Percentiles rank a stretch among this genome's conserved stretches.
These are phyloP conservation scores for Castanopsis chinensis DNA, from an alignment of 306 rosid species.

Conservation along the genomic window DNA sequence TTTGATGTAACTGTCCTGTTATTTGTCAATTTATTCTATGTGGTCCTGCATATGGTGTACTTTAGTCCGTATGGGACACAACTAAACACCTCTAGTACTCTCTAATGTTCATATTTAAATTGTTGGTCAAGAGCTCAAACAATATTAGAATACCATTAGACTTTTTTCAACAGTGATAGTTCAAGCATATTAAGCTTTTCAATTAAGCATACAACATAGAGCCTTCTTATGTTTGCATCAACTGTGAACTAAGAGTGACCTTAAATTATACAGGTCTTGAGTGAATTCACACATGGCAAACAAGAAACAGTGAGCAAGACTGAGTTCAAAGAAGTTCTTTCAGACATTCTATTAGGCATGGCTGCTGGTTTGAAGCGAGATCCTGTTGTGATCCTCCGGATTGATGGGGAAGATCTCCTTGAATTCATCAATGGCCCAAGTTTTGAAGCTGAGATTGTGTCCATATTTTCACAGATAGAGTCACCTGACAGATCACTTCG, in stretches of 20 bases:
- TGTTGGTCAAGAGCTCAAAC: neutral
- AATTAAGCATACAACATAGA: neutral
- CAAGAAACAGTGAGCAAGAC: slow-evolving; percentile 78
- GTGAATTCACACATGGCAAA: slow-evolving; percentile 90
- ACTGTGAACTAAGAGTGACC: slow-evolving; percentile 14
- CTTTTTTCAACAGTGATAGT: neutral
- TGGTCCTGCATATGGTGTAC: neutral
- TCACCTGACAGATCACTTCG: slow-evolving; percentile 44
- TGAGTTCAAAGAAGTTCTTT: slow-evolving; percentile 92
- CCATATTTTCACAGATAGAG: slow-evolving; percentile 50
- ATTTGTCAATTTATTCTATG: neutral
- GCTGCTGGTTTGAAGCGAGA: slow-evolving; percentile 96
- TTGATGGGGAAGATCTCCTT: slow-evolving; percentile 90
- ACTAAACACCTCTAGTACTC: neutral
- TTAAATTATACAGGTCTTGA: slow-evolving; percentile 56
- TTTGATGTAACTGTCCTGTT: neutral
- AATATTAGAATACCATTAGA: neutral
- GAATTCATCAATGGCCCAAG: slow-evolving; percentile 66
- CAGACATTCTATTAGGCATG: slow-evolving; percentile 90
- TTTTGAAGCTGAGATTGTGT: slow-evolving; percentile 66
- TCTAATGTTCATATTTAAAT: neutral
- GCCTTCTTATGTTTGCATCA: neutral
- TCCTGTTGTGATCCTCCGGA: slow-evolving; percentile 87
- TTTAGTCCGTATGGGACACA: neutral
- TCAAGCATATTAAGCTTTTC: neutral